Evolutionary conservation across 305 asterid species (phyloP).

Genomic region (Fraxinus latifolia): DNA sequence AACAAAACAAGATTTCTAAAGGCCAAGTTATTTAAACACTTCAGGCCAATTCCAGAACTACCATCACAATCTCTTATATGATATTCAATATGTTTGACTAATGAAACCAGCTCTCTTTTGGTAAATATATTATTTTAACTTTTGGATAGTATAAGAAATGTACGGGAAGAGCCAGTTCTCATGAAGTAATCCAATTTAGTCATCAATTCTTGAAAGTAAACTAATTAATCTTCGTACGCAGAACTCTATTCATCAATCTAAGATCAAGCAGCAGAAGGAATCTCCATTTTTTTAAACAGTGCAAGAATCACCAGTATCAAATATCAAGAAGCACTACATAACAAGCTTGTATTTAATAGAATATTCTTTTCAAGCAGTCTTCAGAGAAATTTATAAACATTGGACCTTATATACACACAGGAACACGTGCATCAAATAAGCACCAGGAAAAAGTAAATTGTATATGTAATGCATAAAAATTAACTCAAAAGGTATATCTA

Average conservation of each 20-base stretch:
- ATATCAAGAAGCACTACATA: slow-evolving; percentile 1
- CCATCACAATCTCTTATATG: slow-evolving; percentile 14
- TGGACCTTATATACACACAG: slow-evolving; percentile 13
- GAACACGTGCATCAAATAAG: background rate
- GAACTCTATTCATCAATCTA: slow-evolving; percentile 19
- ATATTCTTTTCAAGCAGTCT: background rate
- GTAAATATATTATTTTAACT: background rate
- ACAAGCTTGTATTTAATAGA: background rate
- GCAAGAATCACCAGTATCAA: background rate
- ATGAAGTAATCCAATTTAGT: slow-evolving; percentile 6
- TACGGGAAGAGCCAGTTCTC: background rate
- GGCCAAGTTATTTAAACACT: slow-evolving; percentile 1
- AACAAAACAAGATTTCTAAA: background rate
- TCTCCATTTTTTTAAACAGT: slow-evolving; percentile 13
- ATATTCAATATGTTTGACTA: slow-evolving; percentile 3
- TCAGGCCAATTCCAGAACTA: slow-evolving; percentile 5
- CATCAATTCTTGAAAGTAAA: slow-evolving; percentile 10
- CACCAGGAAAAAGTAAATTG: slow-evolving; percentile 8
- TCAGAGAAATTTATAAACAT: slow-evolving; percentile 8
- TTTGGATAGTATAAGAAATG: background rate
- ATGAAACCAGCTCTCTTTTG: slow-evolving; percentile 1
- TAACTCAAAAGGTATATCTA: slow-evolving; percentile 8
- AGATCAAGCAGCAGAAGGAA: slow-evolving; percentile 19
- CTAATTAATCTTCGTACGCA: background rate
- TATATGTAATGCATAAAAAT: slow-evolving; percentile 13